Evolutionary conservation across 768 basidiomycete genomes (phyloP), one percentile per base, ranked within the genome.

Genomic region (Termitomyces sp.): DNA sequence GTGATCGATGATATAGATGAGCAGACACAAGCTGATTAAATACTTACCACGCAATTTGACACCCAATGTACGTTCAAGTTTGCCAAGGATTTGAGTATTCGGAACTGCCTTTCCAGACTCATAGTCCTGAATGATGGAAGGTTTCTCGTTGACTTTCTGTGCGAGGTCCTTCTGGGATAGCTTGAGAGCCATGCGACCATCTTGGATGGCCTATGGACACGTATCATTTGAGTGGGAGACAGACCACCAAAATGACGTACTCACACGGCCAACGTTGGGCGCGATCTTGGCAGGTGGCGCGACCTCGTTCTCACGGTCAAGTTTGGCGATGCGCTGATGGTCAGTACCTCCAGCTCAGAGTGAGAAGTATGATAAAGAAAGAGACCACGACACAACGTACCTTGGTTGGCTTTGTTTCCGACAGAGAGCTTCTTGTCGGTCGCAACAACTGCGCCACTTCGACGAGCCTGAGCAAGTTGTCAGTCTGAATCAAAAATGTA

Each of bases 291-390:
- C 64, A 48, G 95, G 95, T 7, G 94, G 94, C 9, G 94, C 92
- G 24, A 96, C 94, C 67, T 96, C 94, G 70, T 98, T 95, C 65
- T 97, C 93, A 45, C 92, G 85, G 72, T 95, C 94, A 44, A 98
- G 86, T 68, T 95, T 95, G 26, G 90, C 94, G 69, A 95, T 94
- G 56, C 84, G 85, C 69, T 94, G 92, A 75, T 96, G 93, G 74
- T 98, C 94, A 62, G 92, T 90, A 36, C 90, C 92, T 94, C 49
- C 15, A 46, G 24, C 16, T 9, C 13, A 55, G 13, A n/a, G 18
- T 52, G 18, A 49, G 45, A 29, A 12, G 28, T 18, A 10, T n/a
- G 7, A 22, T 4, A 29, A 18, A 20, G n/a, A 36, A 12, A 26
- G 15, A 18, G 3, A 48, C 12, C 41, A 52, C 47, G 55, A 39